phyloP scores from a whole-genome alignment of 208 protist genomes.

The Angomonas desouzai region DNA sequence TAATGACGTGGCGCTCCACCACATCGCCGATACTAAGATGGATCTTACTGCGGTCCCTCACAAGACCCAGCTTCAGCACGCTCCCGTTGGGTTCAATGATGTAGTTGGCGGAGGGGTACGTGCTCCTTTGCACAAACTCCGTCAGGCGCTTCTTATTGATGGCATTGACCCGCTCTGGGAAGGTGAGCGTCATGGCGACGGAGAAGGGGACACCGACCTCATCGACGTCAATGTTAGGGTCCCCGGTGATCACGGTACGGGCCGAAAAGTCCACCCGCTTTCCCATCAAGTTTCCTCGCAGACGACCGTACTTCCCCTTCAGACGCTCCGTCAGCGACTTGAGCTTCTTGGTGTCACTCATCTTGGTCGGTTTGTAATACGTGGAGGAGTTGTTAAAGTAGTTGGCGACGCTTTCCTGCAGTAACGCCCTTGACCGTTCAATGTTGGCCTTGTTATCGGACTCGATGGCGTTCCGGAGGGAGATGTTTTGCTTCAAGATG shows the following conservation, averaged over 20 bases:
- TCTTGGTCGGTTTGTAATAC: slow-evolving; percentile 84
- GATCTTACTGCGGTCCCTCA: slow-evolving; percentile 76
- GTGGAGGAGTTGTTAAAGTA: slow-evolving; percentile 98
- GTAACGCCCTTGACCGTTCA: slow-evolving; percentile 73
- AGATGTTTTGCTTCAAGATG: slow-evolving; percentile 96
- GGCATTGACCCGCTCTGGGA: slow-evolving; percentile 98
- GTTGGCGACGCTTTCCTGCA: slow-evolving; percentile 98
- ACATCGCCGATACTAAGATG: slow-evolving; percentile 89
- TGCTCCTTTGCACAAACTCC: slow-evolving; percentile 89
- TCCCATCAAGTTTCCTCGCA: slow-evolving; percentile 99
- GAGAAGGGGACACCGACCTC: slow-evolving; percentile 99
- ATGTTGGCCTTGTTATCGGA: slow-evolving; percentile 88
- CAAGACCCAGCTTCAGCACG: slow-evolving; percentile 90
- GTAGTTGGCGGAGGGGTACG: slow-evolving; percentile 97
- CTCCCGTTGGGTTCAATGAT: slow-evolving; percentile 85
- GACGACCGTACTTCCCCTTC: slow-evolving; percentile 98
- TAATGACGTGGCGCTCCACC: slow-evolving; percentile 97
- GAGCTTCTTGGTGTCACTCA: slow-evolving; percentile 91
- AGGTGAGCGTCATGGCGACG: slow-evolving; percentile 98
- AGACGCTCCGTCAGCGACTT: slow-evolving; percentile 98
- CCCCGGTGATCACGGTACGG: slow-evolving; percentile 99
- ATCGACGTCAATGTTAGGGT: slow-evolving; percentile 96
- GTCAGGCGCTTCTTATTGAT: slow-evolving; percentile 97
- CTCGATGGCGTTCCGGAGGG: slow-evolving; percentile 84
- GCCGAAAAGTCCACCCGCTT: slow-evolving; percentile 99